phyloP scores from a whole-genome alignment of 2,329 filamentous ascomycete species.

The Scedosporium minutisporum region DNA sequence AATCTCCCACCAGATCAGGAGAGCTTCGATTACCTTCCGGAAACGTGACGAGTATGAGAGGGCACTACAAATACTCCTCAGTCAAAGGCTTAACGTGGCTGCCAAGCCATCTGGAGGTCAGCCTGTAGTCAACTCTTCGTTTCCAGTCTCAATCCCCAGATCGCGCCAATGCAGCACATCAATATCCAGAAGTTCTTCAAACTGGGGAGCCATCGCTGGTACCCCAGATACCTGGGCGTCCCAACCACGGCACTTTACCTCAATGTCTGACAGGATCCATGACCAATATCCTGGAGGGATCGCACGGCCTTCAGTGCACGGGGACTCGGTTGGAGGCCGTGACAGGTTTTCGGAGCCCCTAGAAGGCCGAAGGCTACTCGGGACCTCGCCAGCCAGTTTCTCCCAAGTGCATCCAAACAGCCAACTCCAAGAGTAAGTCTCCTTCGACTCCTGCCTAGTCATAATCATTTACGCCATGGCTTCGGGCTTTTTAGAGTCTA shows the following conservation, averaged over 20 bases:
- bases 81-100: background rate
- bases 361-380: background rate
- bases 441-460: background rate
- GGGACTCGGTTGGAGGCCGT: background rate
- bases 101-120: background rate
- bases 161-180: background rate
- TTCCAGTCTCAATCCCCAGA: background rate
- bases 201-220: background rate
- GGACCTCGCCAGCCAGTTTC: background rate
- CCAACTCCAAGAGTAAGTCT: background rate
- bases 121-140: background rate
- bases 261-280: background rate
- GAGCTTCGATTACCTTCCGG: background rate
- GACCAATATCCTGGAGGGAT: background rate
- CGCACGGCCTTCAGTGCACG: background rate
- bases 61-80: conserved; percentile 1
- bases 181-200: background rate
- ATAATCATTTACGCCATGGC: background rate
- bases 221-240: background rate
- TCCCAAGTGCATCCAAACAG: background rate
- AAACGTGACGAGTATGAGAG: conserved; percentile 5
- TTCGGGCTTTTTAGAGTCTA: no score
- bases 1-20: background rate
- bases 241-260: background rate
- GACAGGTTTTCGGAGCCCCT: background rate